Evolutionary conservation across 2,329 filamentous ascomycete species (phyloP).

Genomic region (Cadophora sp.): DNA sequence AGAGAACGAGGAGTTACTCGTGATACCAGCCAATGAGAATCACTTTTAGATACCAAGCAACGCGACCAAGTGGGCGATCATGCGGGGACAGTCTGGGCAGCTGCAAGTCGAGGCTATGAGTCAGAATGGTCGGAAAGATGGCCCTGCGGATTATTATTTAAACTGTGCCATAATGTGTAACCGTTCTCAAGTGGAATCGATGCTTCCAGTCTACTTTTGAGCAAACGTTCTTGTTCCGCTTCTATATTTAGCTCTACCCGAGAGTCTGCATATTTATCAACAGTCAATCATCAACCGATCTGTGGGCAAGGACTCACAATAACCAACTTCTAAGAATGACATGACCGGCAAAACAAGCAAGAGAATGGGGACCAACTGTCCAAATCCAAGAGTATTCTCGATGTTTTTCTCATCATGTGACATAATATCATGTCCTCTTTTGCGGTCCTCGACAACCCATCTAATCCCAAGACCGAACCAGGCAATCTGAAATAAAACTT

Average conservation of each 20-base stretch:
- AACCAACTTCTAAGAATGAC: not conserved
- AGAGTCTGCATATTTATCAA: not conserved
- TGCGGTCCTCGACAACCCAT: not conserved
- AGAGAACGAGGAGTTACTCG: not conserved
- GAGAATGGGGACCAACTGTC: not conserved
- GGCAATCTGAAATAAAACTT: not conserved
- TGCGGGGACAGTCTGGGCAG: not conserved
- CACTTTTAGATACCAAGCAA: constrained; percentile 1
- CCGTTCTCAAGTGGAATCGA: not conserved
- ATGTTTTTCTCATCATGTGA: not conserved
- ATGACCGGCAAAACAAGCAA: constrained; percentile 6
- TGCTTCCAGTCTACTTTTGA: not conserved
- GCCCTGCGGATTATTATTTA: not conserved
- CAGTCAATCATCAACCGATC: not conserved
- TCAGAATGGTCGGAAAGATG: not conserved
- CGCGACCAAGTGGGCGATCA: not conserved
- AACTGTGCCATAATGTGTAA: not conserved
- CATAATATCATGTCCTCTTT: not conserved
- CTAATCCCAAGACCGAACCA: not conserved
- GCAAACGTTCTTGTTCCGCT: not conserved
- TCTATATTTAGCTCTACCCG: not conserved
- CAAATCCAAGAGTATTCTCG: not conserved
- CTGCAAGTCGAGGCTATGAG: not conserved
- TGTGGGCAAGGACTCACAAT: not conserved
- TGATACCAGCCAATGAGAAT: not conserved